phyloP scores from a whole-genome alignment of 176 grass and related monocot genomes.

The Juncus inflexus region DNA sequence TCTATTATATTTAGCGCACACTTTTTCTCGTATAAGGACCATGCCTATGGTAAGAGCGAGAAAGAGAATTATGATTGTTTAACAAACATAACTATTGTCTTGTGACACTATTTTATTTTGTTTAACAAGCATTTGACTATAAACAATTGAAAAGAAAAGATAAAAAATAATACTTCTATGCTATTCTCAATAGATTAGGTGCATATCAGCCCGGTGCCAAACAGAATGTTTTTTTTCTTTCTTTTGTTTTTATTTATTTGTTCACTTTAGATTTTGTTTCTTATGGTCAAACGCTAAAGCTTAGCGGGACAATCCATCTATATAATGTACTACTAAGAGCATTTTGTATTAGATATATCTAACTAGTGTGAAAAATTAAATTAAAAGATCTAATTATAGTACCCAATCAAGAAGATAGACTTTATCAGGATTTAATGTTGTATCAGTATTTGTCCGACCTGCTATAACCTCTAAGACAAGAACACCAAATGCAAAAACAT shows the following conservation, averaged over 20 bases:
- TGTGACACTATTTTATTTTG: no score
- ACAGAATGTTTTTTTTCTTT: background rate
- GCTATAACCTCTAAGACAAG: constrained; percentile 19
- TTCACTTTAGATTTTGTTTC: no score
- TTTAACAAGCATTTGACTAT: no score
- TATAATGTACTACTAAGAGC: no score
- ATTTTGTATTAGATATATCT: no score
- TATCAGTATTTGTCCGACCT: constrained; percentile 26
- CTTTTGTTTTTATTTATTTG: background rate
- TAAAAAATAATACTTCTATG: no score
- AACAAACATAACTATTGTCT: no score
- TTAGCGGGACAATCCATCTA: no score
- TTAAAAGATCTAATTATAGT: constrained; percentile 7
- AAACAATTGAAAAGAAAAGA: no score
- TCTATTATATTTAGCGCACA: constrained; percentile 41
- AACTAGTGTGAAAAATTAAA: no score
- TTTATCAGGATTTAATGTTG: constrained; percentile 8
- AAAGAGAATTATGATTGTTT: background rate
- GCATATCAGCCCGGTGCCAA: background rate
- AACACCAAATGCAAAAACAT: constrained; percentile 46
- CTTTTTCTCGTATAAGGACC: constrained; percentile 46
- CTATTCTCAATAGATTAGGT: background rate
- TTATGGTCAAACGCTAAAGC: no score
- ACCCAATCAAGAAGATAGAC: constrained; percentile 41
- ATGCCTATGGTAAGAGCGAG: constrained; percentile 31